Percentiles rank a stretch among this genome's conserved stretches.
Evolutionary conservation across 768 basidiomycete species (phyloP).

Genomic region (Phlebiopsis gigantea): DNA sequence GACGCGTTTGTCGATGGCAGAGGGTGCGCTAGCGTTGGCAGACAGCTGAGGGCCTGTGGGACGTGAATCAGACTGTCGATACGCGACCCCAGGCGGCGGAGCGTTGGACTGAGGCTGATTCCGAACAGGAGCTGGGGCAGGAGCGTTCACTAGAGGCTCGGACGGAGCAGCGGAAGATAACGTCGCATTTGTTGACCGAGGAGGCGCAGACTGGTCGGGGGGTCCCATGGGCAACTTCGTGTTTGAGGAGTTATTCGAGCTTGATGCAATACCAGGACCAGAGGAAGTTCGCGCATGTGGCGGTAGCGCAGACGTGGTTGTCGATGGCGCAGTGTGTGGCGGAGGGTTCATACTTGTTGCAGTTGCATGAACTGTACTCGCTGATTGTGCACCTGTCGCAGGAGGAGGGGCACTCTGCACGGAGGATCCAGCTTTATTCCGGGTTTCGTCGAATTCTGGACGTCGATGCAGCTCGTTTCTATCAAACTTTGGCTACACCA

Average conservation of each 20-base stretch:
- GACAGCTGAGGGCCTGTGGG: background rate
- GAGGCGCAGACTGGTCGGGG: background rate
- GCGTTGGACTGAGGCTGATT: slow-evolving; percentile 3
- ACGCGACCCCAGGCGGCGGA: background rate
- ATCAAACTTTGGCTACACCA: slow-evolving; percentile 59
- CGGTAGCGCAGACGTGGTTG: slow-evolving; percentile 22
- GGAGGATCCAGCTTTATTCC: background rate
- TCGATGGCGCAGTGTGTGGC: background rate
- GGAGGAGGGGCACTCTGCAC: background rate
- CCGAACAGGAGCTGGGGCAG: slow-evolving; percentile 29
- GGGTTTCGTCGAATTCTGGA: slow-evolving; percentile 56
- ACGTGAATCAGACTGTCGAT: background rate
- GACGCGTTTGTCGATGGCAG: slow-evolving; percentile 9
- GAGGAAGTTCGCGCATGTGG: slow-evolving; percentile 32
- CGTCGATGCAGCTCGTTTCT: slow-evolving; percentile 61
- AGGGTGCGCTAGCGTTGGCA: background rate
- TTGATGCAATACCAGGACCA: slow-evolving; percentile 11
- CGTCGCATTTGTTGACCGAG: background rate
- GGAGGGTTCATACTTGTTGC: background rate
- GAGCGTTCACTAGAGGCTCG: slow-evolving; percentile 26
- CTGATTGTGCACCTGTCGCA: background rate
- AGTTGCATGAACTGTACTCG: background rate
- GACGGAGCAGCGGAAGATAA: slow-evolving; percentile 1
- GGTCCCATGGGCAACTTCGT: slow-evolving; percentile 1
- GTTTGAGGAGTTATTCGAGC: slow-evolving; percentile 11